These are phyloP conservation scores for Tardiomyces digboiensis DNA, from an alignment of 1,139 yeast genomes.

Conservation along the genomic window DNA sequence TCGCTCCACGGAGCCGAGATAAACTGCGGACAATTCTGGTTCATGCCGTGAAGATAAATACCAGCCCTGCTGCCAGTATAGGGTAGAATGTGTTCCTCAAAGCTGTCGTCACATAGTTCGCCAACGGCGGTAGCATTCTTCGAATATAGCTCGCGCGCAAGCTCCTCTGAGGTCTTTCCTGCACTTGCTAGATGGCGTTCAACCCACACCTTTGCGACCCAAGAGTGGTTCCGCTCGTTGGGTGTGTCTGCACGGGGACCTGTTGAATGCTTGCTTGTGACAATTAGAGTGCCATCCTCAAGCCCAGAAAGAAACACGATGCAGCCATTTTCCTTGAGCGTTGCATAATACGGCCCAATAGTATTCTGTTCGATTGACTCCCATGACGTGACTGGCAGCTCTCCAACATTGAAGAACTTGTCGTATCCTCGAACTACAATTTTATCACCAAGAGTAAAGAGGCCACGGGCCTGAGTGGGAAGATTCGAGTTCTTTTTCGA, in stretches of 20 bases:
- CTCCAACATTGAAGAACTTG: constrained; percentile 82
- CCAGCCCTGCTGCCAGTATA: constrained; percentile 66
- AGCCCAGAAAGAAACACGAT: constrained; percentile 77
- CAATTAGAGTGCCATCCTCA: constrained; percentile 62
- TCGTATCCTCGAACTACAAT: constrained; percentile 87
- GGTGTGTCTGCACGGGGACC: constrained; percentile 47
- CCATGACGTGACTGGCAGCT: constrained; percentile 46
- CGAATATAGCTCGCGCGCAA: constrained; percentile 46
- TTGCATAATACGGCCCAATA: constrained; percentile 68
- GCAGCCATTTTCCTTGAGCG: constrained; percentile 91
- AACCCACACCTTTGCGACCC: constrained; percentile 57
- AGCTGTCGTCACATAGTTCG: constrained; percentile 84
- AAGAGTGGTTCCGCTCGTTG: constrained; percentile 52
- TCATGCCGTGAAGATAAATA: constrained; percentile 82
- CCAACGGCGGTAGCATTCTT: constrained; percentile 76
- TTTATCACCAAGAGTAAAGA: constrained; percentile 49
- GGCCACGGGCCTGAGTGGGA: constrained; percentile 77
- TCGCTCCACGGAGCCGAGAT: constrained; percentile 50
- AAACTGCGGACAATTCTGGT: constrained; percentile 56
- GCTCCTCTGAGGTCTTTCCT: constrained; percentile 35
- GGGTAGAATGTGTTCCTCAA: constrained; percentile 89
- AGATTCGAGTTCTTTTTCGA: constrained; percentile 42
- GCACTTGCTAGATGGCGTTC: constrained; percentile 37
- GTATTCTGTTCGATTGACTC: constrained; percentile 38
- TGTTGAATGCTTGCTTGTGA: constrained; percentile 82